Evolutionary conservation across 345 rosid genomes (phyloP).

Genomic region (Crucihimalaya himalaica): DNA sequence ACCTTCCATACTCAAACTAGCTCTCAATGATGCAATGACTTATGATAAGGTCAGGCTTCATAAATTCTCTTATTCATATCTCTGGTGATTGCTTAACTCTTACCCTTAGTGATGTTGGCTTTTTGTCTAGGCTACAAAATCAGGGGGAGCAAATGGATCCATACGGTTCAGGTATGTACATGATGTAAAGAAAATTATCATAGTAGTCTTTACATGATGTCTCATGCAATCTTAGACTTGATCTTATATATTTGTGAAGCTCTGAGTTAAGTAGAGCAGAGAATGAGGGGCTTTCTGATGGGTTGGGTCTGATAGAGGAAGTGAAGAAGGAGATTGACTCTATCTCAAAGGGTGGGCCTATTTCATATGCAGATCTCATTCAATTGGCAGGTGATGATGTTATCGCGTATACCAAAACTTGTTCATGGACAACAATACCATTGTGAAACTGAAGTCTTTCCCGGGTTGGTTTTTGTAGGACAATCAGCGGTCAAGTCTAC

Average conservation of each 20-base stretch:
- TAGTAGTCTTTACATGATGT: neutral
- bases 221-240: neutral
- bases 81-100: slow-evolving; percentile 4
- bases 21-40: slow-evolving; percentile 78
- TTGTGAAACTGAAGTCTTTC: slow-evolving; percentile 4
- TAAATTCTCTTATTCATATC: slow-evolving; percentile 1
- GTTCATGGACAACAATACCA: neutral
- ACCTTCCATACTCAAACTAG: slow-evolving; percentile 68
- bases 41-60: slow-evolving; percentile 80
- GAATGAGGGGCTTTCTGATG: slow-evolving; percentile 74
- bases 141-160: slow-evolving; percentile 97
- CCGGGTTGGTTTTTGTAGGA: slow-evolving; percentile 42
- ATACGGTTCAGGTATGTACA: slow-evolving; percentile 70
- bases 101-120: neutral
- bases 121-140: slow-evolving; percentile 73
- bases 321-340: slow-evolving; percentile 79
- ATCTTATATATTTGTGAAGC: slow-evolving; percentile 53
- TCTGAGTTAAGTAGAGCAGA: slow-evolving; percentile 94
- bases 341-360: slow-evolving; percentile 86
- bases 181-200: neutral
- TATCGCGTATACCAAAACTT: slow-evolving; percentile 7
- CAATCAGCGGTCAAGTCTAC: slow-evolving; percentile 80
- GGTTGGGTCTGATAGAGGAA: slow-evolving; percentile 57
- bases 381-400: slow-evolving; percentile 60
- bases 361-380: slow-evolving; percentile 84